A percentile compares a stretch with the other conserved stretches of the same genome.
Evolutionary conservation across 805 yeast genomes (phyloP).

Genomic region (Saccharomyces jurei): DNA sequence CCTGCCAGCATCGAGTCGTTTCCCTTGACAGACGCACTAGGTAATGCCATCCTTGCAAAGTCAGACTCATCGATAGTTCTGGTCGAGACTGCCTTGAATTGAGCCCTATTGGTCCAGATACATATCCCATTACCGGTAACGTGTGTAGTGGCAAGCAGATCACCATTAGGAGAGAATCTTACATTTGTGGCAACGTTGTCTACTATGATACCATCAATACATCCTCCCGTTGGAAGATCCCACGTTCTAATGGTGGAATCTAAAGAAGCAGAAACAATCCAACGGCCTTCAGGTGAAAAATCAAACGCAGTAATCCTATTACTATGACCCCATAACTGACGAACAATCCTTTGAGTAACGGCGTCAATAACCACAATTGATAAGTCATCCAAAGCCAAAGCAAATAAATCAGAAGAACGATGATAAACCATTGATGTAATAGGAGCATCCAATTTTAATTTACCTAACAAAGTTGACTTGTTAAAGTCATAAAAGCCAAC

Average conservation of each 20-base stretch:
- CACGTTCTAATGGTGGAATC: slow-evolving; percentile 90
- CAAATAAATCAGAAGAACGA: slow-evolving; percentile 73
- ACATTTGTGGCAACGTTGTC: slow-evolving; percentile 74
- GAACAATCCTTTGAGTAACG: slow-evolving; percentile 70
- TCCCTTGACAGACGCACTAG: slow-evolving; percentile 73
- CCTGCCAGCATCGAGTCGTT: slow-evolving; percentile 68
- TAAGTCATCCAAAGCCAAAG: slow-evolving; percentile 79
- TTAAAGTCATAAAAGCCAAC: slow-evolving; percentile 83
- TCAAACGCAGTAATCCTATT: slow-evolving; percentile 82
- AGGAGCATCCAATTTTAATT: slow-evolving; percentile 64
- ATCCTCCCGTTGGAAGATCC: slow-evolving; percentile 96
- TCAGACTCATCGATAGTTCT: slow-evolving; percentile 71
- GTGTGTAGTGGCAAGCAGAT: slow-evolving; percentile 85
- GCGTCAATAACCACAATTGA: slow-evolving; percentile 78
- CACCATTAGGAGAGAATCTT: slow-evolving; percentile 80
- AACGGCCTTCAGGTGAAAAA: slow-evolving; percentile 91
- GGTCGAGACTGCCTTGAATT: slow-evolving; percentile 67
- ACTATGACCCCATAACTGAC: slow-evolving; percentile 83
- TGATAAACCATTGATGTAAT: slow-evolving; percentile 73
- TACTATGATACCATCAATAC: slow-evolving; percentile 83
- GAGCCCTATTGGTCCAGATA: slow-evolving; percentile 87
- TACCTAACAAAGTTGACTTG: slow-evolving; percentile 57
- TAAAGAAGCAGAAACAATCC: slow-evolving; percentile 77
- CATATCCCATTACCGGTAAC: slow-evolving; percentile 84
- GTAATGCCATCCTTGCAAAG: slow-evolving; percentile 54